Percentiles rank a stretch among this genome's conserved stretches.
phyloP scores from a whole-genome alignment of 2,329 filamentous ascomycete genomes.

The Nannizziopsis barbatae region DNA sequence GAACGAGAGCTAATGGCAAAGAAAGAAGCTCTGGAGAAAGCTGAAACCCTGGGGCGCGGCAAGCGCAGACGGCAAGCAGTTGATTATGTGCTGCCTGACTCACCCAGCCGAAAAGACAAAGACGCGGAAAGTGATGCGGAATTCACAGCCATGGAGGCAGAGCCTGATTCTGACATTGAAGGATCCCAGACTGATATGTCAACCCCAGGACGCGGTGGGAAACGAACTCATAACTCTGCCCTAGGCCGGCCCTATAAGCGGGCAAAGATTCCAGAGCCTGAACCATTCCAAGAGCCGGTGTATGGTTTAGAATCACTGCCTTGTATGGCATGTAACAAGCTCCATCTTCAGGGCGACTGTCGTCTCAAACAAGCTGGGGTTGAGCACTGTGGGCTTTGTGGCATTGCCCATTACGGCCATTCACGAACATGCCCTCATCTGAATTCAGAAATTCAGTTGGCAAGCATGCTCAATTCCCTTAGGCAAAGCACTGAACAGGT shows the following conservation, averaged over 20 bases:
- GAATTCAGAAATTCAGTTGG: slow-evolving; percentile 51
- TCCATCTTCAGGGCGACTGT: slow-evolving; percentile 50
- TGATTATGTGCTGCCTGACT: slow-evolving; percentile 33
- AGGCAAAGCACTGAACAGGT: slow-evolving; percentile 47
- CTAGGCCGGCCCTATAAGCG: slow-evolving; percentile 32
- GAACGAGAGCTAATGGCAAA: slow-evolving; percentile 69
- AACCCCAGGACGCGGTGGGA: slow-evolving; percentile 3
- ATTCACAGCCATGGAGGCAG: slow-evolving; percentile 10
- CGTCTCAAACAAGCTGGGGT: slow-evolving; percentile 48
- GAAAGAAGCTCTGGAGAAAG: slow-evolving; percentile 56
- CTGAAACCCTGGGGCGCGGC: slow-evolving; percentile 73
- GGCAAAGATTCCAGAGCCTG: slow-evolving; percentile 20
- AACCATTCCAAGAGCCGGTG: slow-evolving; percentile 6
- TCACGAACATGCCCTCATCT: slow-evolving; percentile 51
- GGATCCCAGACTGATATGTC: slow-evolving; percentile 10
- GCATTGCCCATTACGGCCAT: slow-evolving; percentile 49
- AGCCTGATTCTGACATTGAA: slow-evolving; percentile 21
- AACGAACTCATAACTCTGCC: slow-evolving; percentile 16
- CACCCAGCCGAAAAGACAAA: slow-evolving; percentile 11
- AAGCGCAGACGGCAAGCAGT: slow-evolving; percentile 54
- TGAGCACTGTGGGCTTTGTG: slow-evolving; percentile 54
- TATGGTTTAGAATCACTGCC: slow-evolving; percentile 13
- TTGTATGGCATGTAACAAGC: slow-evolving; percentile 45
- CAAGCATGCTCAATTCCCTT: slow-evolving; percentile 52
- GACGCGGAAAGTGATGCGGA: slow-evolving; percentile 14